Base-by-base conservation (phyloP, 495 filamentous ascomycete species). In the Lophiostoma macrostomum region DNA sequence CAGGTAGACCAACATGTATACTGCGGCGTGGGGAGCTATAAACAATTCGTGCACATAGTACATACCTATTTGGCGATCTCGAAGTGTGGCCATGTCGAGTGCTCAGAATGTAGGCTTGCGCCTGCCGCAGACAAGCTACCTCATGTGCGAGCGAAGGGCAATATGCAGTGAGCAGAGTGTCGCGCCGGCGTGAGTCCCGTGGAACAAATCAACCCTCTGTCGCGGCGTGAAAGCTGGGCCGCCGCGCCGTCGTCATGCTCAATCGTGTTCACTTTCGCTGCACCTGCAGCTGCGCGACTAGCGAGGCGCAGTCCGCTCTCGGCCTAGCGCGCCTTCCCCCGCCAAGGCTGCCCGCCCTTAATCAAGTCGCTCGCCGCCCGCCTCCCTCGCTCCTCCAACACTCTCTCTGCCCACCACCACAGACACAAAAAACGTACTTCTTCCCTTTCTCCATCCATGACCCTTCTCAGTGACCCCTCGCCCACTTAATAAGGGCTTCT, bases 11-110 rank as follows among this genome's bases (percentile, higher is more conserved):
- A n/a, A n/a, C n/a, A n/a, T n/a, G n/a, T n/a, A n/a, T n/a, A n/a
- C n/a, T n/a, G n/a, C n/a, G n/a, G n/a, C n/a, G n/a, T n/a, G n/a
- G n/a, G n/a, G n/a, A 50, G 5, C 14, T 7, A 8, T 25, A 20
- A 13, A 13, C 16, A 24, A 30, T 36, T 16, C 23, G 36, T 10
- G 27, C 16, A 42, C 12, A 42, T 42, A 8, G 8, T 8, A 22
- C 56, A 65, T 78, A 97, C 93, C 84, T 73, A 97, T 87, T 82
- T 98, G 93, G 70, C 90, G 89, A 77, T 96, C 93, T 69, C 93
- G 84, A 65, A 98, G 79, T 55, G 89, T 89, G 53, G 86, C 84
- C 86, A 94, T 94, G 69, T 67, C 74, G 61, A 2, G 20, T 24
- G 30, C 4, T 24, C 19, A 34, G 34, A 19, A 19, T 60, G 22